Base-by-base conservation (phyloP, 2,329 filamentous ascomycete species). In the Penicillium fuscoglaucum region DNA sequence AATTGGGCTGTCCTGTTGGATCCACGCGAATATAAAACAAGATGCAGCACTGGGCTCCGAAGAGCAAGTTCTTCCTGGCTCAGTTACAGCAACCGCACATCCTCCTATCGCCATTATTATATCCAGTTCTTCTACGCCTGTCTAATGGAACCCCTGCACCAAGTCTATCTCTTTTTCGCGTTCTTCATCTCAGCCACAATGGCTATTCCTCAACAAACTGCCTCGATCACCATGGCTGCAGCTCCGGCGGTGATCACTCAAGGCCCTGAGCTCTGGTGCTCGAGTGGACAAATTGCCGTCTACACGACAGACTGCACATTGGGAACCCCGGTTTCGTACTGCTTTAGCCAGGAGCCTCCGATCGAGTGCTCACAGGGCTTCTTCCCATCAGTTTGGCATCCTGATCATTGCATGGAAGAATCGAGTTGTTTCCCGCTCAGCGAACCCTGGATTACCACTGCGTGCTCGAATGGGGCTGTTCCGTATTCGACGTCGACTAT, bases 221-320 rank as follows among this genome's bases (percentile, higher is more conserved):
- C 26, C 15, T 21, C 47, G 1, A 37, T 58, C 6, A 58, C 61
- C 9, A 43, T 28, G 12, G 19, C 56, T 8, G 52, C 56, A 19
- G 40, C 52, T 4, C 56, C 67, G 4, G 49, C 40, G 3, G 29
- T 62, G 8, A 47, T 66, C 6, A 69, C 66, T 2, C 40, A 47
- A 26, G 55, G 54, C 15, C 43, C 60, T 17, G 24, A 33, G 15
- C 62, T 68, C 6, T 56, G 24, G 24, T 70, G 68, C 39, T 28
- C 60, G 0, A 26, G 60, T 26, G 66, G 66, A 12, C 64, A 66
- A 39, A 68, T 60, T 4, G 28, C 65, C n/a, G 19, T 70, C 13
- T 59, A 65, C 48, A 70, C 68, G 10, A 69, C 62, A 1, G 68
- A 70, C 35, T 70, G 68, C 35, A 70, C 68, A n/a, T 29, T 67